Conservation (phyloP, 2,329 filamentous ascomycete genomes). For the Neodidymelliopsis sp. region DNA sequence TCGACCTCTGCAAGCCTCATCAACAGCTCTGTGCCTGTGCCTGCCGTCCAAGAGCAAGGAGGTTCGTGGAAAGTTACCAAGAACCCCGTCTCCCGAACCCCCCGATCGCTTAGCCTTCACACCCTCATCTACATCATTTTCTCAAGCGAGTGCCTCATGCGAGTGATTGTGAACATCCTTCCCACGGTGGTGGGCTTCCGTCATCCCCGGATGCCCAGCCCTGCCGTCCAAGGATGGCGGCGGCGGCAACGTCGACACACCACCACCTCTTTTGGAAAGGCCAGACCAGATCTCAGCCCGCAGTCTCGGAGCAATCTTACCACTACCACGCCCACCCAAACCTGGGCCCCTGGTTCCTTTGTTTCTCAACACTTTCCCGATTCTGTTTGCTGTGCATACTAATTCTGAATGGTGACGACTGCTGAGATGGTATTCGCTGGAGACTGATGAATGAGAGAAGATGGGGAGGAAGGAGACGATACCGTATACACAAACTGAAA, state of each 20-base stretch:
- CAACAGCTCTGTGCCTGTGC: conserved; percentile 7
- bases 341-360: conserved; percentile 15
- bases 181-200: conserved; percentile 25
- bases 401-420: conserved; percentile 3
- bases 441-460: neutral
- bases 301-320: conserved; percentile 13
- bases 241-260: conserved; percentile 26
- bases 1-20: conserved; percentile 18
- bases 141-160: conserved; percentile 5
- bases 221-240: conserved; percentile 24
- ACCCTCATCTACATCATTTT: conserved; percentile 7
- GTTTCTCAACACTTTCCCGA: conserved; percentile 25
- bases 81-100: conserved; percentile 20
- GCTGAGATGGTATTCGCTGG: neutral
- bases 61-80: conserved; percentile 8
- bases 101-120: conserved; percentile 22
- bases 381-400: conserved; percentile 26
- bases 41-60: conserved; percentile 1
- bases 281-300: conserved; percentile 22
- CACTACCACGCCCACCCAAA: conserved; percentile 12
- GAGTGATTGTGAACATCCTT: conserved; percentile 12
- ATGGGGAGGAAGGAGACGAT: conserved; percentile 2
- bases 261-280: conserved; percentile 18
- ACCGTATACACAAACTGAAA: conserved; percentile 8
- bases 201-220: conserved; percentile 23